phyloP scores from a whole-genome alignment of 78 protist genomes.

The Bigelowiella natans region DNA sequence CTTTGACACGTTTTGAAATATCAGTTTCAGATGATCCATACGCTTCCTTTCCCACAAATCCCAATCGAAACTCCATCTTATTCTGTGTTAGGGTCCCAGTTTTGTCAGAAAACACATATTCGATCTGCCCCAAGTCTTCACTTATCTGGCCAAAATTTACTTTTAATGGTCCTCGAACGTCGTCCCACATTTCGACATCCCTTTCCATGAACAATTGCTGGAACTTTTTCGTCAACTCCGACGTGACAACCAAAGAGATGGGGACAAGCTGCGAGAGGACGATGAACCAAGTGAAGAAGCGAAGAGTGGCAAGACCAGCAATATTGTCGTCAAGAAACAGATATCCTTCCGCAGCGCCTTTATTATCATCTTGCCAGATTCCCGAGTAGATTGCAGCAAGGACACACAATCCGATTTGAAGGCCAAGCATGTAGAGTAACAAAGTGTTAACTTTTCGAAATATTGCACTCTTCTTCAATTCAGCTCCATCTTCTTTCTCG shows the following conservation, averaged over 20 bases:
- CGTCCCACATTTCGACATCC: not conserved
- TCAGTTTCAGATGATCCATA: not conserved
- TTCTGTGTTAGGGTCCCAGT: slow-evolving; percentile 54
- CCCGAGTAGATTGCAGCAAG: slow-evolving; percentile 4
- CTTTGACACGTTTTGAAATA: not conserved
- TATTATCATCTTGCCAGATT: not conserved
- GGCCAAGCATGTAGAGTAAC: not conserved
- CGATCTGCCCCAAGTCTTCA: slow-evolving; percentile 8
- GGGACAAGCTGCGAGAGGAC: slow-evolving; percentile 36
- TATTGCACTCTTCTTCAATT: not conserved
- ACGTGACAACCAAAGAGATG: slow-evolving; percentile 44
- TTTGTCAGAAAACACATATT: slow-evolving; percentile 42
- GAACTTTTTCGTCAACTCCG: slow-evolving; percentile 39
- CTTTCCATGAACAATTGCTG: slow-evolving; percentile 18
- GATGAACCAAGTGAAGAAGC: slow-evolving; percentile 13
- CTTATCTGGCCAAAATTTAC: not conserved
- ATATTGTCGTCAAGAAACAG: not conserved
- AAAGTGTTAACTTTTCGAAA: not conserved
- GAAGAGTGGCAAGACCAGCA: not conserved
- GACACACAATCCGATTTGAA: slow-evolving; percentile 6
- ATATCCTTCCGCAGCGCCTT: not conserved
- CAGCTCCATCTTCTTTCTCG: not conserved
- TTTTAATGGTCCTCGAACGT: not conserved
- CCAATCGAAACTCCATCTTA: slow-evolving; percentile 30
- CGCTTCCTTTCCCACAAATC: not conserved